A percentile compares a stretch with the other conserved stretches of the same genome.
These are phyloP conservation scores for Chaetomium tenue DNA, from an alignment of 495 filamentous ascomycete genomes.

Conservation along the genomic window DNA sequence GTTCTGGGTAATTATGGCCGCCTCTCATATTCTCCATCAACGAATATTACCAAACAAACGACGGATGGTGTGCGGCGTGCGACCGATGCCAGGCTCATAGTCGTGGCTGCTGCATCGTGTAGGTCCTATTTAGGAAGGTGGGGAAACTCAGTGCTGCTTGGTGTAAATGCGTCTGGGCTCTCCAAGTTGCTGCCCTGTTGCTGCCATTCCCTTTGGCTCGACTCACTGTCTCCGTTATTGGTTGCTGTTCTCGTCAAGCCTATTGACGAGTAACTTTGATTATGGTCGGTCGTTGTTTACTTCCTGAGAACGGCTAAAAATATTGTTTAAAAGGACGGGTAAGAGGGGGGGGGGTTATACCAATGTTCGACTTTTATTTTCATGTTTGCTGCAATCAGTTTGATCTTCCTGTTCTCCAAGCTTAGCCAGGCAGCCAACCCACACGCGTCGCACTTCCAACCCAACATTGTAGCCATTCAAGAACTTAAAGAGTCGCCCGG, in stretches of 20 bases:
- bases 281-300: no score
- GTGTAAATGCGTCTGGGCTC: neutral
- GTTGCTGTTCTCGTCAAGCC: no score
- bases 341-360: no score
- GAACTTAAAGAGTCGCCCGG: neutral
- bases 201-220: no score
- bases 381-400: neutral
- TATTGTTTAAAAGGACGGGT: no score
- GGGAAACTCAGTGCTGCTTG: slow-evolving; percentile 1
- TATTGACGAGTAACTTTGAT: no score
- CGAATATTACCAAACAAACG: neutral
- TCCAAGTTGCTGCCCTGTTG: neutral
- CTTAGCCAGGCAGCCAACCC: neutral
- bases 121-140: slow-evolving; percentile 5
- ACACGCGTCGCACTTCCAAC: neutral
- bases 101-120: neutral
- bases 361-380: neutral
- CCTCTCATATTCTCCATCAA: neutral
- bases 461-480: no score
- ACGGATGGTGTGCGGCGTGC: neutral
- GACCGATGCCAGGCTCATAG: neutral
- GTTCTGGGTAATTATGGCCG: neutral
- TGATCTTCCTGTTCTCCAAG: no score
- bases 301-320: no score
- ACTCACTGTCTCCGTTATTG: no score